Base-by-base conservation (phyloP, 441 rosid species). In the Bocquillonia castaneifolia region DNA sequence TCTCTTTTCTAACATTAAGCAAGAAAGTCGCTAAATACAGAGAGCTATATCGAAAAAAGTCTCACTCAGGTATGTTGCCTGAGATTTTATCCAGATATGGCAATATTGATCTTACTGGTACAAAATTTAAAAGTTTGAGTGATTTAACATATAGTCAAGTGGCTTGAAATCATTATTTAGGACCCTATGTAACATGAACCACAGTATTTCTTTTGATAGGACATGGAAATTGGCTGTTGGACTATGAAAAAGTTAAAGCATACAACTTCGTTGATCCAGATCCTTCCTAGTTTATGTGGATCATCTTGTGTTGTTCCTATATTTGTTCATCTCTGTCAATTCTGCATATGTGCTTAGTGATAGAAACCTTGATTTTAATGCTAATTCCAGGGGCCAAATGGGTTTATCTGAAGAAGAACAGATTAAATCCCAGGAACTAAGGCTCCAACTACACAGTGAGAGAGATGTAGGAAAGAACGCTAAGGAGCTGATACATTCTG, bases 361-460 rank as follows among this genome's bases (percentile, higher is more conserved):
- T 34, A 14, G 28, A 9, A 3, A 2, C 6, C 15, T 29, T 28
- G 48, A 6, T 39, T 32, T 74, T 53, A 48, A 56, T 74, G 66
- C 68, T 76, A 18, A 60, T 59, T 74, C 57, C 79, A 92, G 99
- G 90, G 99, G 99, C 72, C 93, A 84, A 77, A 90, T 94, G 98
- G 96, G 96, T 81, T 80, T 90, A 56, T 78, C 88, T 26, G 91
- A 82, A 81, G 96, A 89, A 67, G 94, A 87, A 50, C 98, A 92
- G 78, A 77, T 82, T 81, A 82, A 74, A 74, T 75, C 70, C 63
- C 97, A 76, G 67, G 92, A 86, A 73, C 68, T 23, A 39, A 84
- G 94, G 72, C 76, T 83, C 70, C 89, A 80, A 66, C 73, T 69
- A 37, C 79, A 81, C 59, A 83, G 89, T 12, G 74, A 76, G 68